phyloP scores from a whole-genome alignment of 2,329 filamentous ascomycete species.

The Colletotrichum kahawae region DNA sequence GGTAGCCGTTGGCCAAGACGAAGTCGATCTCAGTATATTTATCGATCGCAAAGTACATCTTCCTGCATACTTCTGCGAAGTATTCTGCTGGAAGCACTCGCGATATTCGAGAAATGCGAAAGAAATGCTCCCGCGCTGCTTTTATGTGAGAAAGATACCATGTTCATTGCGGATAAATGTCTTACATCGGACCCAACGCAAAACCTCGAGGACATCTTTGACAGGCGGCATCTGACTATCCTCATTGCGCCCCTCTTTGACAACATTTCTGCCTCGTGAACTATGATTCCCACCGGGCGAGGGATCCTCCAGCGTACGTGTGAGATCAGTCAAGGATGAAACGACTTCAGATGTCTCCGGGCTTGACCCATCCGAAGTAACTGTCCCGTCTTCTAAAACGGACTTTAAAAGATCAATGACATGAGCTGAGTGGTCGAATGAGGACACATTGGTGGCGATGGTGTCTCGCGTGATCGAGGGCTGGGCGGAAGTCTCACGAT shows the following conservation, averaged over 20 bases:
- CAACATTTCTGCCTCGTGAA: too few relatives aligned
- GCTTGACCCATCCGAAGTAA: not conserved
- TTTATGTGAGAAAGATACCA: not conserved
- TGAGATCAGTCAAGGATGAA: not conserved
- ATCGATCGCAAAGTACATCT: slow-evolving; percentile 40
- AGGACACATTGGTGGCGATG: not conserved
- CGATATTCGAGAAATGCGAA: slow-evolving; percentile 34
- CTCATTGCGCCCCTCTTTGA: not conserved
- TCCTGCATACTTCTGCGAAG: slow-evolving; percentile 35
- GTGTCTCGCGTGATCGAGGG: not conserved
- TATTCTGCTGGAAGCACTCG: slow-evolving; percentile 34
- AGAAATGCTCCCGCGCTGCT: slow-evolving; percentile 23
- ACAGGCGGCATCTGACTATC: not conserved
- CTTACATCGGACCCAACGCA: not conserved
- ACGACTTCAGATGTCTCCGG: not conserved
- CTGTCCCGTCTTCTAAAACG: not conserved
- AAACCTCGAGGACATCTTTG: not conserved
- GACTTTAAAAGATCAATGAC: slow-evolving; percentile 37
- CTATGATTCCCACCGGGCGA: not conserved
- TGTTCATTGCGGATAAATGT: not conserved
- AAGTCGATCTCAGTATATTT: slow-evolving; percentile 35
- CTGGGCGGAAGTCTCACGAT: not conserved
- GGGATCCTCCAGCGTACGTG: not conserved
- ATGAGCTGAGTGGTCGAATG: slow-evolving; percentile 37
- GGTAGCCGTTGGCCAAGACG: slow-evolving; percentile 38